phyloP scores from a whole-genome alignment of 2,329 filamentous ascomycete species.

The Cercospora citrullina region DNA sequence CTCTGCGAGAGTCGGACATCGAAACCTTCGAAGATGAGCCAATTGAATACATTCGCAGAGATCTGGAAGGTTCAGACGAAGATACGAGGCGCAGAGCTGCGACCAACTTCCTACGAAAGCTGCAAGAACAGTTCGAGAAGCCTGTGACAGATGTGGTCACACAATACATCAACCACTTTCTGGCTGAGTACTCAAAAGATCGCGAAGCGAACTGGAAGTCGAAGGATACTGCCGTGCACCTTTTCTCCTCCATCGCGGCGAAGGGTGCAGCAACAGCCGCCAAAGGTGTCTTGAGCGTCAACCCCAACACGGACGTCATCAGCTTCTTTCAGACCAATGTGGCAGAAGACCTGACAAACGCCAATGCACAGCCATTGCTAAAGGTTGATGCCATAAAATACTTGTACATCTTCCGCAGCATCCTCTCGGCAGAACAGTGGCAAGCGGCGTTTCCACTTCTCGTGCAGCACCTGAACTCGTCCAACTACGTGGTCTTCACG shows the following conservation, averaged over 20 bases:
- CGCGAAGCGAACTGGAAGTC: conserved; percentile 80
- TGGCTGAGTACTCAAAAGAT: conserved; percentile 70
- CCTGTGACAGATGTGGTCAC: conserved; percentile 85
- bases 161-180: conserved; percentile 82
- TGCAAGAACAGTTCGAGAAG: conserved; percentile 84
- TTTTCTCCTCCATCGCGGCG: conserved; percentile 90
- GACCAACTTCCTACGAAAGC: conserved; percentile 86
- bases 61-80: conserved; percentile 93
- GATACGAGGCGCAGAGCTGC: conserved; percentile 90
- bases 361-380: conserved; percentile 74
- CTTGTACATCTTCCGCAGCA: conserved; percentile 93
- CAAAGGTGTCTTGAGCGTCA: conserved; percentile 88
- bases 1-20: conserved; percentile 86
- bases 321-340: conserved; percentile 95
- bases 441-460: conserved; percentile 83
- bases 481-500: conserved; percentile 95
- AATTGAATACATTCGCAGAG: conserved; percentile 94
- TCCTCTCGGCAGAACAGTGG: conserved; percentile 90
- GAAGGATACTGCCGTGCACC: conserved; percentile 96
- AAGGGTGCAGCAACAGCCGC: conserved; percentile 84
- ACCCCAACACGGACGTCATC: conserved; percentile 72
- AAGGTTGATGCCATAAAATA: conserved; percentile 99
- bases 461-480: conserved; percentile 84
- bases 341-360: conserved; percentile 79
- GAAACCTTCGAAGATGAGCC: conserved; percentile 98